Base-by-base conservation (phyloP, 495 filamentous ascomycete species). In the Tricharina praecox region DNA sequence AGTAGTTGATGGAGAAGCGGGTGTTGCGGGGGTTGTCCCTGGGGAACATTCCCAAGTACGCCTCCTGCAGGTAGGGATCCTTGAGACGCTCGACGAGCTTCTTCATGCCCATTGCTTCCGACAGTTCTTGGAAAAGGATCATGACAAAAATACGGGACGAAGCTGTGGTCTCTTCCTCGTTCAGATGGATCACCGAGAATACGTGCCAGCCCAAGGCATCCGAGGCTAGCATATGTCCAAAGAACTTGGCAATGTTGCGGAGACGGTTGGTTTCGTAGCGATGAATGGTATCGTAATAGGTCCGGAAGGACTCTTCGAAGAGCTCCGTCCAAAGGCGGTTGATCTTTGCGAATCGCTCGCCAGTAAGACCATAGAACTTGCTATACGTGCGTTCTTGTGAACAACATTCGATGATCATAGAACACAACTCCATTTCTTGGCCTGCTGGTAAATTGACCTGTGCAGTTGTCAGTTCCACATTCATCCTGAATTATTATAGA, bases 1-100 rank as follows among this genome's bases (percentile, higher is more conserved):
- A 96, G 67, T 93, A 99, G 63, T 99, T 99, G 75, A 96, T 92
- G 16, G 88, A 83, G 69, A 99, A 99, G 35, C 90, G 78, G 11
- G 84, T 88, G 63, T 93, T 85, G 48, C 81, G 76, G 5, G 84
- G 76, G 57, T 88, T 83, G 58, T 95, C 85, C 26, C 64, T 77
- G 0, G 90, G 92, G 73, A 99, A 99, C 7, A 99, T 66, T 42
- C 92, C 88, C 23, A 80, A 72, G 50, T 92, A 79, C 57, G 76
- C 81, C 38, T 83, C 75, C 46, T 79, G 79, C 11, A 94, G 69
- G 24, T 76, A 69, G 11, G 86, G 78, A 52, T 93, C 84, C 56
- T 72, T 76, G 53, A 94, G 66, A 18, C 79, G 77, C 33, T 76
- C 73, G 54, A 80, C 76, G 33, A 99, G 64, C 52, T 79, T 82